These are phyloP conservation scores for Coniella vitis DNA, from an alignment of 2,329 filamentous ascomycete genomes.

Conservation along the genomic window DNA sequence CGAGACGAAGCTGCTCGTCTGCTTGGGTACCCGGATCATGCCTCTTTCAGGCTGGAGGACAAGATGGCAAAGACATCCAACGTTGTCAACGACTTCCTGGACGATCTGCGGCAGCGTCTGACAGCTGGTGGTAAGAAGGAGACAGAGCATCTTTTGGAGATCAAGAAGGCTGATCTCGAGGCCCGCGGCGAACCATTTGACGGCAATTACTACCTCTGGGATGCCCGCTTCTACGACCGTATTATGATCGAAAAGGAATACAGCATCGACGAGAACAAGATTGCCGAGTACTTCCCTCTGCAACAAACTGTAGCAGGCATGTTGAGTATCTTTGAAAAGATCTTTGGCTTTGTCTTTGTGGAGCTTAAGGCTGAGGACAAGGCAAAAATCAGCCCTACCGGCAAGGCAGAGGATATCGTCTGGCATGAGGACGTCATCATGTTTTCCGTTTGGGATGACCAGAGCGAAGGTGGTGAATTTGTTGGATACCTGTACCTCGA, in stretches of 20 bases:
- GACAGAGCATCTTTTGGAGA: slow-evolving; percentile 58
- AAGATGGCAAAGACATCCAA: slow-evolving; percentile 79
- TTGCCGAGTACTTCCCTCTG: slow-evolving; percentile 80
- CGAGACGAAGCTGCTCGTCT: slow-evolving; percentile 73
- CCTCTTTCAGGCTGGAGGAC: slow-evolving; percentile 67
- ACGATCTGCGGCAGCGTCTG: slow-evolving; percentile 60
- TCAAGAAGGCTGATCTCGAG: slow-evolving; percentile 66
- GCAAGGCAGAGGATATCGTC: slow-evolving; percentile 62
- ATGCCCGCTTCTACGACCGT: slow-evolving; percentile 72
- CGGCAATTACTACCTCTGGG: slow-evolving; percentile 75
- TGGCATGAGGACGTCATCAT: slow-evolving; percentile 82
- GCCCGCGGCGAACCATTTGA: slow-evolving; percentile 53
- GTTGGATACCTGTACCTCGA: slow-evolving; percentile 80
- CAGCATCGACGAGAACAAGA: slow-evolving; percentile 70
- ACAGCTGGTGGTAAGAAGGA: slow-evolving; percentile 65
- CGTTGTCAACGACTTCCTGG: slow-evolving; percentile 66
- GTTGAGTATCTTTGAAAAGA: slow-evolving; percentile 75
- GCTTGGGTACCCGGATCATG: slow-evolving; percentile 71
- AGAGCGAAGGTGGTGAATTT: slow-evolving; percentile 62
- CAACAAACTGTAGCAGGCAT: slow-evolving; percentile 67
- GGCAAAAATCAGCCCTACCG: slow-evolving; percentile 56
- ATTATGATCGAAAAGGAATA: slow-evolving; percentile 76
- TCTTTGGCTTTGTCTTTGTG: slow-evolving; percentile 74
- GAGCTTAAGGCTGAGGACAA: slow-evolving; percentile 63
- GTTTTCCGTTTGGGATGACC: slow-evolving; percentile 78